Conservation (phyloP, 352 stramenopile genomes). For the Peronospora tabacina region DNA sequence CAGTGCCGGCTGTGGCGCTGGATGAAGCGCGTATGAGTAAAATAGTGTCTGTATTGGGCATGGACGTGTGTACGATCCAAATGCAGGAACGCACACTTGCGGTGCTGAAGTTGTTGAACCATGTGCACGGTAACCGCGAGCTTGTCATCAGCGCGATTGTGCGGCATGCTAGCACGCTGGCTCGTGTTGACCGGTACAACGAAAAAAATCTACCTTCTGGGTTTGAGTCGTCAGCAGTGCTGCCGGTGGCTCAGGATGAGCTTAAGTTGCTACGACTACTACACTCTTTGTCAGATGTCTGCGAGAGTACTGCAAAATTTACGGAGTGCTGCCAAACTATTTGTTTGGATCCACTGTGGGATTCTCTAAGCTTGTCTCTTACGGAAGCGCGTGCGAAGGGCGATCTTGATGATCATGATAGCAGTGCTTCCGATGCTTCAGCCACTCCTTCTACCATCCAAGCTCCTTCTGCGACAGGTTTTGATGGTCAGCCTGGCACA, state of each 20-base stretch:
- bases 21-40: constrained; percentile 42
- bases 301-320: constrained; percentile 59
- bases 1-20: constrained; percentile 54
- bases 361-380: constrained; percentile 61
- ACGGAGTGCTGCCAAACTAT: constrained; percentile 63
- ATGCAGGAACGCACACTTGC: constrained; percentile 80
- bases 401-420: constrained; percentile 63
- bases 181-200: constrained; percentile 30
- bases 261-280: constrained; percentile 94
- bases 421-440: constrained; percentile 6
- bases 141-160: constrained; percentile 67
- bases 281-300: constrained; percentile 90
- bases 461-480: constrained; percentile 35
- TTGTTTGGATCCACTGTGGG: constrained; percentile 64
- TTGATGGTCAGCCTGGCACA: constrained; percentile 12
- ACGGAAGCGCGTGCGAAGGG: constrained; percentile 66
- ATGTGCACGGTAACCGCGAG: constrained; percentile 50
- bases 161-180: constrained; percentile 42
- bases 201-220: constrained; percentile 10
- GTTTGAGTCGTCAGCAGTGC: constrained; percentile 73
- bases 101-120: constrained; percentile 73
- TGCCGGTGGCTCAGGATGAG: constrained; percentile 81
- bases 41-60: constrained; percentile 63
- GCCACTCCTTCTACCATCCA: constrained; percentile 1
- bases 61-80: constrained; percentile 68